Evolutionary conservation across 345 rosid genomes (phyloP), one percentile per base, ranked within the genome.

Genomic region (Lepidium didymum): DNA sequence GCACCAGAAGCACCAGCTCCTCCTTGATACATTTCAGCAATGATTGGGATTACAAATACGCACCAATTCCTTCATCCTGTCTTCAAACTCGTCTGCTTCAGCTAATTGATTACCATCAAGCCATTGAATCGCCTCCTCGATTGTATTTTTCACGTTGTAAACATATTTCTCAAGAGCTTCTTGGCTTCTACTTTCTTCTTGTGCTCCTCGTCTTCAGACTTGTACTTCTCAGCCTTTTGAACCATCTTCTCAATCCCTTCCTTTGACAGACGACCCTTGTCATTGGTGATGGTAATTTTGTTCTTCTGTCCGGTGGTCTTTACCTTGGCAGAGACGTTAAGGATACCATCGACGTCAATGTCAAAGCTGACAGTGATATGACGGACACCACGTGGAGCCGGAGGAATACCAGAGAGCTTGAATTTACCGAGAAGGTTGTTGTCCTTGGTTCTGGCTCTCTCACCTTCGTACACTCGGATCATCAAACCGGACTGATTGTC

Each of bases 271-370:
- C 88, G 70, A 45, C 87, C 87, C 73, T 81, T 84, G 73, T 84
- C 85, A 6, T 81, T 84, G 18, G 86, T 80, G 51, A 84, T 82
- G 64, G 88, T 82, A 47, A 84, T 82, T 79, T 82, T 80, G 68
- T 78, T 19, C 21, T 19, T 19, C 21, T 19, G 21, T 19, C 21
- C 21, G 21, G 21, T 29, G 33, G 33, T 29, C 33, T 29, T 5
- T 29, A 29, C 7, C 33, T 29, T 29, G 33, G 7, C 33, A 29
- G 33, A 29, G 7, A 29, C 33, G 33, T 29, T 29, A 27, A 27
- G 31, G 5, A 27, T 27, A 27, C 31, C 31, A 27, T 27, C 31
- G 33, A 29, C 33, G 33, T 29, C 33, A 29, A 6, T 29, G 1
- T 29, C 33, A 29, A 29, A 29, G 33, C 33, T 29, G 33, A 29